Conservation (phyloP, 2,329 filamentous ascomycete species). For the Penicillium vulpinum region DNA sequence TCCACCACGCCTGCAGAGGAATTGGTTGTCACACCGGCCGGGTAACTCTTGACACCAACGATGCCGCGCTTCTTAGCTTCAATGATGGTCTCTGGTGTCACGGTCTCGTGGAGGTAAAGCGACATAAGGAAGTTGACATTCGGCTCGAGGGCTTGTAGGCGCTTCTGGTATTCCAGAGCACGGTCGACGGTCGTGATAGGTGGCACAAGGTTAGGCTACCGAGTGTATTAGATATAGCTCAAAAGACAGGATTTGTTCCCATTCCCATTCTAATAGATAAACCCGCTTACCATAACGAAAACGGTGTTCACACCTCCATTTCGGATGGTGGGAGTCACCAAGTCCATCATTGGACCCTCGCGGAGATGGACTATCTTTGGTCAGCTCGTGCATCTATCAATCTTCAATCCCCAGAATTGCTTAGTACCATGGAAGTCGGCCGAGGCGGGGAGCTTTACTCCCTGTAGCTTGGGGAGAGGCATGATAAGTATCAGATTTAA, state of each 20-base stretch:
- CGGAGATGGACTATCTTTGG: conserved; percentile 61
- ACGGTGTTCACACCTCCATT: conserved; percentile 66
- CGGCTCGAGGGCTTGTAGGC: conserved; percentile 61
- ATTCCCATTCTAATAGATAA: conserved; percentile 17
- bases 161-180: conserved; percentile 66
- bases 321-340: conserved; percentile 56
- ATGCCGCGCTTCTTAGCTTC: conserved; percentile 73
- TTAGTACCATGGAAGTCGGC: conserved; percentile 61
- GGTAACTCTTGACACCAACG: conserved; percentile 58
- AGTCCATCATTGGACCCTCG: conserved; percentile 63
- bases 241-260: conserved; percentile 35
- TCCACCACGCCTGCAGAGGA: conserved; percentile 53
- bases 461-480: conserved; percentile 37
- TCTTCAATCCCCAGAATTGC: neutral
- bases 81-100: conserved; percentile 69
- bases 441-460: conserved; percentile 58
- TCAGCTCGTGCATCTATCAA: conserved; percentile 12
- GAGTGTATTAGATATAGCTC: conserved; percentile 19
- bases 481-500: conserved; percentile 15
- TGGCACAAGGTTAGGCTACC: conserved; percentile 64
- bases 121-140: conserved; percentile 72
- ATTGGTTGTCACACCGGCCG: conserved; percentile 57
- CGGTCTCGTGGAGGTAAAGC: conserved; percentile 63
- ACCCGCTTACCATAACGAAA: conserved; percentile 50
- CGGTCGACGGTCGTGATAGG: conserved; percentile 62